phyloP scores from a whole-genome alignment of 73 alveolate genomes.

The Tetrahymena elliotti region DNA sequence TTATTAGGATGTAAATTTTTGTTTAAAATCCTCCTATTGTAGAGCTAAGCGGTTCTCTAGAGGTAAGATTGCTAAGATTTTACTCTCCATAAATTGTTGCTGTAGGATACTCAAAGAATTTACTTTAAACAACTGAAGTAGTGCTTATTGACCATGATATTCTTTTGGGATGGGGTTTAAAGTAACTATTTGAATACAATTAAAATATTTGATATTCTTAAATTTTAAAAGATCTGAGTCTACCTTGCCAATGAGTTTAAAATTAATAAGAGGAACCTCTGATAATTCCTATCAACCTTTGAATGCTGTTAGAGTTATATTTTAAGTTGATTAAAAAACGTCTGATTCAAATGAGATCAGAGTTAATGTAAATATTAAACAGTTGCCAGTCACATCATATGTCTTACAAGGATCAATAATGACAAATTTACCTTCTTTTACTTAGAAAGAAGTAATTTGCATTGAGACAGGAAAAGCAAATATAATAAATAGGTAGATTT shows the following conservation, averaged over 20 bases:
- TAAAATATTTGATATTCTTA: not conserved
- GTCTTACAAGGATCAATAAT: not conserved
- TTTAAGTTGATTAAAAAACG: not conserved
- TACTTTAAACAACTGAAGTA: not conserved
- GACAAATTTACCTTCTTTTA: not conserved
- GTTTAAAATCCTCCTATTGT: not conserved
- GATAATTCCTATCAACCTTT: not conserved
- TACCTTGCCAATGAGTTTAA: not conserved
- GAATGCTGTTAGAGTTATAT: not conserved
- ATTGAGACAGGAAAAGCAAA: not conserved
- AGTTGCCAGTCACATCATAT: not conserved
- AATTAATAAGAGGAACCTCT: not conserved
- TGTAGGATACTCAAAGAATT: not conserved
- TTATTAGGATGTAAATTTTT: not conserved
- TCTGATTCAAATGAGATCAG: not conserved
- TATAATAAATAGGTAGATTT: not conserved
- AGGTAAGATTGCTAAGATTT: not conserved
- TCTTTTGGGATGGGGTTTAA: not conserved
- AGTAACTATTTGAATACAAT: not conserved
- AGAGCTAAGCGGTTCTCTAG: not conserved
- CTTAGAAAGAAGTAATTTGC: not conserved
- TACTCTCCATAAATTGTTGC: not conserved
- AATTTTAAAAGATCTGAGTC: not conserved
- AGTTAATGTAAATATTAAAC: not conserved
- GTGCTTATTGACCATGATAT: not conserved